Evolutionary conservation across 1,139 yeast species (phyloP).

Genomic region (Diutina pseudorugosa): DNA sequence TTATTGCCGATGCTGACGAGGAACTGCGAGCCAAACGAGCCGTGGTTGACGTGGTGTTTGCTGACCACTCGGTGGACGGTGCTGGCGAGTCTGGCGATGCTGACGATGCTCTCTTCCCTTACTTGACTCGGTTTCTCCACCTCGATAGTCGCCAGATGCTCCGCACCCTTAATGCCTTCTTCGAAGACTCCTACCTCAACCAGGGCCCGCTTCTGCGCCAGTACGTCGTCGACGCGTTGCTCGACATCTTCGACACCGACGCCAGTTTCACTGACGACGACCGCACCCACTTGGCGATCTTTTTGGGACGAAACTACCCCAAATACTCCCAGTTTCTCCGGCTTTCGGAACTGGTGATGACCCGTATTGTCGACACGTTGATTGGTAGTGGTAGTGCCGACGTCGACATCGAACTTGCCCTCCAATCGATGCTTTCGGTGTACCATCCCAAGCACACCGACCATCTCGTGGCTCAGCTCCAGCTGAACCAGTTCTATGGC

Average conservation of each 20-base stretch:
- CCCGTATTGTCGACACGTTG: constrained; percentile 9
- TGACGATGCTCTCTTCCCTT: constrained; percentile 39
- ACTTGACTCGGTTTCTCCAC: constrained; percentile 35
- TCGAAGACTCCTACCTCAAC: constrained; percentile 62
- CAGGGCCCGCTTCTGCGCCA: constrained; percentile 41
- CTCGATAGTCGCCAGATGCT: constrained; percentile 46
- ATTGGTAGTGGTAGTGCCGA: constrained; percentile 35
- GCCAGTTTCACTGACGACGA: constrained; percentile 23
- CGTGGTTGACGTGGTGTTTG: constrained; percentile 44
- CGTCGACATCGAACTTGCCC: constrained; percentile 59
- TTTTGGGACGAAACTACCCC: constrained; percentile 65
- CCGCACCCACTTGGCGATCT: constrained; percentile 41
- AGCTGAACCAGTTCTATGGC: constrained; percentile 39
- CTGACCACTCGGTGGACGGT: constrained; percentile 9
- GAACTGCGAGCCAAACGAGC: constrained; percentile 29
- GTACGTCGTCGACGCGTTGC: constrained; percentile 49
- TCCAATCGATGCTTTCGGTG: constrained; percentile 52
- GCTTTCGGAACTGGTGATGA: constrained; percentile 46
- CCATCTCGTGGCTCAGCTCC: constrained; percentile 36
- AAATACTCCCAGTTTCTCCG: constrained; percentile 71
- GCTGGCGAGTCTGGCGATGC: constrained; percentile 32
- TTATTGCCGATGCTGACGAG: constrained; percentile 15
- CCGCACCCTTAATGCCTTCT: constrained; percentile 59
- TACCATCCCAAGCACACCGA: constrained; percentile 45
- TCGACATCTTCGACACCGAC: constrained; percentile 33